Evolutionary conservation across 306 rosid genomes (phyloP).

Genomic region (Medicago truncatula): MtrunA17r5.0-ANR NC_053048.1:43292501-43293000

Average conservation of each 20-base stretch:
- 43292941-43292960: conserved; percentile 40
- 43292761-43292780: conserved; percentile 11
- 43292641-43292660: conserved; percentile 62
- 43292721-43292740: conserved; percentile 42
- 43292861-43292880: too few relatives aligned
- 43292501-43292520: too few relatives aligned
- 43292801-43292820: too few relatives aligned
- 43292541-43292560: too few relatives aligned
- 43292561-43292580: too few relatives aligned
- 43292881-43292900: conserved; percentile 7
- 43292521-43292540: too few relatives aligned
- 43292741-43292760: conserved; percentile 14
- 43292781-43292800: too few relatives aligned
- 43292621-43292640: too few relatives aligned
- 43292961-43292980: conserved; percentile 43
- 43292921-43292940: conserved; percentile 39
- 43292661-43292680: conserved; percentile 14
- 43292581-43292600: too few relatives aligned
- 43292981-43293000: conserved; percentile 35
- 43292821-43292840: too few relatives aligned
- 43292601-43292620: background rate
- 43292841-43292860: too few relatives aligned
- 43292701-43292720: conserved; percentile 41
- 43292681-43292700: conserved; percentile 30
- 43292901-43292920: conserved; percentile 56